phyloP scores from a whole-genome alignment of 768 basidiomycete species.

The Vararia minispora region DNA sequence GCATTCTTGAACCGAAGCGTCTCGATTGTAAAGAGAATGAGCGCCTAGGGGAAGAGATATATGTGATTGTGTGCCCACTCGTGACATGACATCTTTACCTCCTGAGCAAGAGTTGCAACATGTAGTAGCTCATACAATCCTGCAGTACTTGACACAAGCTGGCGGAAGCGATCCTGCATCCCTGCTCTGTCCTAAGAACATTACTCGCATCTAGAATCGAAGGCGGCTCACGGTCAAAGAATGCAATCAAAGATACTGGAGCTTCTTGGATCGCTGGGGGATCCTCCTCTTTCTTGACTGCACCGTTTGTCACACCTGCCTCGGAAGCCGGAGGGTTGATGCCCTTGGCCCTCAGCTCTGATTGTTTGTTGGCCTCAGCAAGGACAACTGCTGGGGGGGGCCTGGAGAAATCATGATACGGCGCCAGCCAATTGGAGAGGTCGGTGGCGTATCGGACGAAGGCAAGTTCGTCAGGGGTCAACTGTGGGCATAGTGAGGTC shows the following conservation, averaged over 20 bases:
- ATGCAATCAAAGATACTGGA: conserved; percentile 39
- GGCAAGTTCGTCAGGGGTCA: conserved; percentile 51
- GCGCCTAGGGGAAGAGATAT: conserved; percentile 35
- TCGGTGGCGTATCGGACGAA: conserved; percentile 50
- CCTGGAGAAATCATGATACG: conserved; percentile 63
- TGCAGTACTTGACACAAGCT: conserved; percentile 24
- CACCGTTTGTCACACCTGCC: conserved; percentile 30
- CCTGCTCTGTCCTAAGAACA: conserved; percentile 24
- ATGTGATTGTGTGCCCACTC: conserved; percentile 4
- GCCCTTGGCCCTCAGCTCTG: conserved; percentile 59
- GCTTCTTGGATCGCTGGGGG: conserved; percentile 53
- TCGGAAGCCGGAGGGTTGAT: conserved; percentile 35
- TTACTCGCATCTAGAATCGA: not conserved
- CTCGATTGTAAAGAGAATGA: conserved; percentile 59
- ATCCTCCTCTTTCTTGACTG: conserved; percentile 62
- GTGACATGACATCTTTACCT: conserved; percentile 29
- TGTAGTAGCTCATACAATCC: conserved; percentile 56
- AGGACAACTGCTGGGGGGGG: conserved; percentile 60
- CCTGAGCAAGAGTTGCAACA: conserved; percentile 61
- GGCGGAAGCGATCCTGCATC: conserved; percentile 41
- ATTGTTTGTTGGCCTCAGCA: conserved; percentile 65
- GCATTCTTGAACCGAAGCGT: conserved; percentile 63
- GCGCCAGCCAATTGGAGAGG: conserved; percentile 66
- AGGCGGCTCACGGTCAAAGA: conserved; percentile 37
- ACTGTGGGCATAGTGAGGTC: conserved; percentile 27